Conservation (phyloP, 768 basidiomycete genomes). For the Lentinus tigrinus region DNA sequence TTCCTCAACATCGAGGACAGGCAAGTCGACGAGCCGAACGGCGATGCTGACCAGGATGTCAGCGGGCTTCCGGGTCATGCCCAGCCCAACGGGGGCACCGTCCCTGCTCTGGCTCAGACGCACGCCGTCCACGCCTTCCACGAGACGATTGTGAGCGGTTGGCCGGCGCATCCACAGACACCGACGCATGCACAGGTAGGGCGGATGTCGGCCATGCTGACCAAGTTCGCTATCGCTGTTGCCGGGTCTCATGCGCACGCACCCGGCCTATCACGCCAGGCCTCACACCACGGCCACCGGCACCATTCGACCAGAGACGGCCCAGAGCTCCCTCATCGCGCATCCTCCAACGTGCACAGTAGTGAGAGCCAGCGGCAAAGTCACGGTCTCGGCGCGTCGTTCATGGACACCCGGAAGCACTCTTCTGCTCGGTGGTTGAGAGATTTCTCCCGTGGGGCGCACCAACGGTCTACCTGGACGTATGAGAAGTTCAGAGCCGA, state of each 20-base stretch:
- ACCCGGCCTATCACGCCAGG: constrained; percentile 8
- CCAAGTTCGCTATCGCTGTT: constrained; percentile 48
- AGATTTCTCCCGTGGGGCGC: constrained; percentile 12
- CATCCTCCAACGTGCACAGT: no score
- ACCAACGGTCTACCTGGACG: constrained; percentile 4
- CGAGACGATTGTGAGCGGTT: constrained; percentile 16
- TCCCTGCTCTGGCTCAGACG: constrained; percentile 1
- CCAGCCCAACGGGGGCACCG: background rate
- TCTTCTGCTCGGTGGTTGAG: constrained; percentile 18
- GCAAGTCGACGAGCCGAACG: background rate
- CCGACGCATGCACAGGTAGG: constrained; percentile 59
- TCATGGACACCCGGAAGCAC: background rate
- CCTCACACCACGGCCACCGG: background rate
- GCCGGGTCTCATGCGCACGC: constrained; percentile 22
- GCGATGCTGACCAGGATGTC: background rate
- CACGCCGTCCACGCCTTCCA: constrained; percentile 4
- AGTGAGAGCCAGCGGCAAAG: background rate
- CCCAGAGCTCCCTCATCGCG: background rate
- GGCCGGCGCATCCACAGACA: constrained; percentile 28
- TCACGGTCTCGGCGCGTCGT: background rate
- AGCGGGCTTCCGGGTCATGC: background rate
- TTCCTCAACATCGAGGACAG: constrained; percentile 31
- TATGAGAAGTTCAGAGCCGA: constrained; percentile 20
- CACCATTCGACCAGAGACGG: background rate
- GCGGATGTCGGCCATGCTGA: constrained; percentile 55